Evolutionary conservation across 441 rosid genomes (phyloP).

Genomic region (Populus trichocarpa): DNA sequence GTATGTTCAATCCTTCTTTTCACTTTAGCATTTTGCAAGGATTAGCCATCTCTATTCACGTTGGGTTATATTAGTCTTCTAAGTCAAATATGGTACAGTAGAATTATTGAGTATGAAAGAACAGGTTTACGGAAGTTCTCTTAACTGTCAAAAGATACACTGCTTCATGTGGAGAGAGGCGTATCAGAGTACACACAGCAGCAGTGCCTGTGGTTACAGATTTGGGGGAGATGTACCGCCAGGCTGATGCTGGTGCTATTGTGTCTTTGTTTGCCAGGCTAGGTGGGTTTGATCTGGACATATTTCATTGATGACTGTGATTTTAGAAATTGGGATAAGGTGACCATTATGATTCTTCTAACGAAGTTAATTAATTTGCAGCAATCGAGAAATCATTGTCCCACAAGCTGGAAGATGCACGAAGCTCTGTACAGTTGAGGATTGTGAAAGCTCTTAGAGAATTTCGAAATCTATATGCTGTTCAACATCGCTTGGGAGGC

Average conservation of each 20-base stretch:
- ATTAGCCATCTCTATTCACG: constrained; percentile 2
- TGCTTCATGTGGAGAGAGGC: constrained; percentile 99
- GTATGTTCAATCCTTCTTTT: not conserved
- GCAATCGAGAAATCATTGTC: constrained; percentile 91
- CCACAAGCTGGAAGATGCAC: constrained; percentile 89
- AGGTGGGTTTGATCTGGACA: constrained; percentile 43
- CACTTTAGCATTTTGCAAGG: not conserved
- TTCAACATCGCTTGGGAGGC: constrained; percentile 92
- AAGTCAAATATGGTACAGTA: not conserved
- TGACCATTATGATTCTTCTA: constrained; percentile 15
- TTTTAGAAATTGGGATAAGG: constrained; percentile 6
- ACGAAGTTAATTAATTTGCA: constrained; percentile 36
- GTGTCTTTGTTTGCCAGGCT: constrained; percentile 80
- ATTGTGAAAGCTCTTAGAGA: constrained; percentile 92
- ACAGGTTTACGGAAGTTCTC: constrained; percentile 3
- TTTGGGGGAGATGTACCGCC: constrained; percentile 95
- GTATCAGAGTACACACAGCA: constrained; percentile 95
- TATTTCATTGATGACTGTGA: constrained; percentile 13
- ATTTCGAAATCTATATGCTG: constrained; percentile 78
- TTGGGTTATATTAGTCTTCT: constrained; percentile 1
- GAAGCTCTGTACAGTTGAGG: constrained; percentile 68
- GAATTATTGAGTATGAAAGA: constrained; percentile 8
- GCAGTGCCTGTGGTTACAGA: constrained; percentile 92
- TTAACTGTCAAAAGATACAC: constrained; percentile 79
- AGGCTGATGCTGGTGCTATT: constrained; percentile 91